Conservation (phyloP, 352 stramenopile genomes). For the Hyaloperonospora arabidopsidis region DNA sequence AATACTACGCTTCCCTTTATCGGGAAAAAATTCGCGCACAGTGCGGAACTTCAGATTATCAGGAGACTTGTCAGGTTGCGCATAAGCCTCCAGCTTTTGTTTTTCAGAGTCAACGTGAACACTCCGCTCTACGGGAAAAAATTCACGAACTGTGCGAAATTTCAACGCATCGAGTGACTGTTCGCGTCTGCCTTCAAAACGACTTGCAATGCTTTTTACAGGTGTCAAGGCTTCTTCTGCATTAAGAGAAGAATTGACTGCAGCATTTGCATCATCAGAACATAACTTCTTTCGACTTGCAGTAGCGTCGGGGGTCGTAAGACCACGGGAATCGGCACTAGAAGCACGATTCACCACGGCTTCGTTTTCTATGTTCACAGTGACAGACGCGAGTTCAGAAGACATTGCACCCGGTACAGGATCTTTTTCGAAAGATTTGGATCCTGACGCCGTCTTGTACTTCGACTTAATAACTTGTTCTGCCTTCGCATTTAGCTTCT, state of each 20-base stretch:
- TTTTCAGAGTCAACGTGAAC: constrained; percentile 32
- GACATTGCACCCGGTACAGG: neutral
- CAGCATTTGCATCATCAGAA: constrained; percentile 11
- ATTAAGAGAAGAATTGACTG: constrained; percentile 14
- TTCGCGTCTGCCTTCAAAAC: constrained; percentile 58
- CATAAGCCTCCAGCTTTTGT: constrained; percentile 34
- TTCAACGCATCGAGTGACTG: constrained; percentile 52
- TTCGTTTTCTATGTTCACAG: neutral
- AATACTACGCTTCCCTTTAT: constrained; percentile 29
- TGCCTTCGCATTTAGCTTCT: constrained; percentile 25
- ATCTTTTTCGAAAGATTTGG: constrained; percentile 20
- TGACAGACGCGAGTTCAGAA: neutral
- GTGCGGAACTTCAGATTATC: constrained; percentile 50
- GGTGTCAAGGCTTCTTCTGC: constrained; percentile 19
- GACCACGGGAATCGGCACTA: neutral
- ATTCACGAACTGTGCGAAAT: constrained; percentile 51
- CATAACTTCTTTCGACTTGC: constrained; percentile 14
- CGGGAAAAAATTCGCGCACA: constrained; percentile 45
- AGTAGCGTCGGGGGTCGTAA: constrained; percentile 14
- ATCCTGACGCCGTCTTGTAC: constrained; percentile 17
- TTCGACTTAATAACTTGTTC: constrained; percentile 31
- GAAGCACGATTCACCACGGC: neutral
- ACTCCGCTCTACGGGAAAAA: constrained; percentile 39
- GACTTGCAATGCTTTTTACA: constrained; percentile 55
- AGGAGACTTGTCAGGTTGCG: constrained; percentile 42